Conservation (phyloP, 805 yeast species). For the Pichia membranifaciens region DNA sequence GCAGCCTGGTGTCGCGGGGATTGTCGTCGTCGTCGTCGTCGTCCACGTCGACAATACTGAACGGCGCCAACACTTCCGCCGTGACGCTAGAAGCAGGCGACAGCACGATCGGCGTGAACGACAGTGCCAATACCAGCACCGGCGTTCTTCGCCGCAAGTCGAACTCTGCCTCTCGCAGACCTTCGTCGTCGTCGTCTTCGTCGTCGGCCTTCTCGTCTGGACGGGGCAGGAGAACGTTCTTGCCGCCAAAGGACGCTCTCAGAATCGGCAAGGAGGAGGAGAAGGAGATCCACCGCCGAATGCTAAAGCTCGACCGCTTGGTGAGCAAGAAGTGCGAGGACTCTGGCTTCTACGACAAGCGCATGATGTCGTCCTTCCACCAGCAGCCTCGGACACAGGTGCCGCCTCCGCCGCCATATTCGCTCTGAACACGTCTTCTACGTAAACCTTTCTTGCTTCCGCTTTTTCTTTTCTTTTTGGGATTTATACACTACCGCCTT, state of each 20-base stretch:
- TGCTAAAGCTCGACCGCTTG: constrained; percentile 24
- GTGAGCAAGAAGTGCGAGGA: constrained; percentile 15
- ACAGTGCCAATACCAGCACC: neutral
- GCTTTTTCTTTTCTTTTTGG: neutral
- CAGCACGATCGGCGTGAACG: neutral
- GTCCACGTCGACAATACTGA: neutral
- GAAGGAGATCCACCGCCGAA: constrained; percentile 13
- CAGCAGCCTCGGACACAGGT: neutral
- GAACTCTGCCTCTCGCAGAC: neutral
- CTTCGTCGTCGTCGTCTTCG: neutral
- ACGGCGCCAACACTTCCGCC: neutral
- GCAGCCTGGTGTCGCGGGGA: neutral
- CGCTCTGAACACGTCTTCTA: constrained; percentile 10
- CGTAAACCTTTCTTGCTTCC: neutral
- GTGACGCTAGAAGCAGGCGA: no score
- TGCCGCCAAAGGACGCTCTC: neutral
- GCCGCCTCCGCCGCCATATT: constrained; percentile 23
- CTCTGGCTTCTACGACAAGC: neutral
- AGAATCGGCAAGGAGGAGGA: neutral
- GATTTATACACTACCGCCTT: neutral
- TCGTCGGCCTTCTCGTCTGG: neutral
- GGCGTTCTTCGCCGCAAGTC: no score
- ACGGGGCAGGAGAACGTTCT: neutral
- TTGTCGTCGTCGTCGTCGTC: neutral
- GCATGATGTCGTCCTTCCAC: neutral